Percentiles rank a stretch among this genome's conserved stretches.
phyloP scores from a whole-genome alignment of 345 rosid species.

The Arabis alpina region DNA sequence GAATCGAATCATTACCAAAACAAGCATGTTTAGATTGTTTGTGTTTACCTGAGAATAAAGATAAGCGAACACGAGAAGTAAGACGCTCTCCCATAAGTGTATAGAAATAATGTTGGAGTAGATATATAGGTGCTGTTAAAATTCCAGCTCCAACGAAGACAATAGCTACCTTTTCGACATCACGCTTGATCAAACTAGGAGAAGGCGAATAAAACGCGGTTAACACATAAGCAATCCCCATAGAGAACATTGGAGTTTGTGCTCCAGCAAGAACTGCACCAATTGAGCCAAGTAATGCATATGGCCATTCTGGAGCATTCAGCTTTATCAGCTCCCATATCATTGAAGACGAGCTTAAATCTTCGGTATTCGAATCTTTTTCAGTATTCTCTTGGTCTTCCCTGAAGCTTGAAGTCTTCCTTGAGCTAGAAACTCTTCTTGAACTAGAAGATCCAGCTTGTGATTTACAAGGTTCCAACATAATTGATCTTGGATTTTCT shows the following conservation, averaged over 20 bases:
- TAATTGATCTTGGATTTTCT: constrained; percentile 45
- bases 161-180: constrained; percentile 52
- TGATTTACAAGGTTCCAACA: constrained; percentile 49
- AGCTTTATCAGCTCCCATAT: constrained; percentile 66
- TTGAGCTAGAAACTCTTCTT: constrained; percentile 34
- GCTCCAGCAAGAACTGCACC: constrained; percentile 84
- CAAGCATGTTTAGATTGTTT: neutral
- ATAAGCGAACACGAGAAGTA: constrained; percentile 71
- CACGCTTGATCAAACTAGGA: constrained; percentile 49
- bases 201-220: constrained; percentile 64
- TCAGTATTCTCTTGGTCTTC: constrained; percentile 38
- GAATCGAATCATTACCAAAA: neutral
- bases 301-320: constrained; percentile 87
- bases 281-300: constrained; percentile 73
- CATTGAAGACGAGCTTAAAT: constrained; percentile 41
- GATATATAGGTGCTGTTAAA: constrained; percentile 62
- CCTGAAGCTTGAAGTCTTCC: constrained; percentile 41
- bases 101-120: constrained; percentile 77
- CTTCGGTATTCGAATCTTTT: constrained; percentile 13
- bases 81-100: constrained; percentile 86
- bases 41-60: constrained; percentile 73
- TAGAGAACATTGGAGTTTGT: constrained; percentile 72
- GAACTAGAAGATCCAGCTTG: constrained; percentile 41
- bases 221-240: constrained; percentile 67
- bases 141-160: constrained; percentile 57